Base-by-base conservation (phyloP, 2,329 filamentous ascomycete genomes). In the Trichoderma oligosporum region DNA sequence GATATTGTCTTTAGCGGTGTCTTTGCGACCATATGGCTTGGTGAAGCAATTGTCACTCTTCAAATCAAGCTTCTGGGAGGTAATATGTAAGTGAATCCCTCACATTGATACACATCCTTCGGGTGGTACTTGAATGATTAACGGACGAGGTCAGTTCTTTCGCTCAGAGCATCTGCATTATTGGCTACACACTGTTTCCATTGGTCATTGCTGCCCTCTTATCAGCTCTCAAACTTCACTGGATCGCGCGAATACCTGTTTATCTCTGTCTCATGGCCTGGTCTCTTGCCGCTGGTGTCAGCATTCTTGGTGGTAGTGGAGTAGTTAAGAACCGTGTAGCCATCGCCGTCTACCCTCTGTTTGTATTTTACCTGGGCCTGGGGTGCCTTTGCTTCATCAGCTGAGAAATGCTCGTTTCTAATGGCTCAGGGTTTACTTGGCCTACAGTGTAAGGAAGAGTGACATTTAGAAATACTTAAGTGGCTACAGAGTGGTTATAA, bases 321-420 rank as follows among this genome's bases (percentile, higher is more conserved):
- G 93, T 99, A 42, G 87, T 99, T 62, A 92, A 92, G 77, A 97
- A 97, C 74, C 82, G 94, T 48, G 92, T 97, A 46, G 90, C 87
- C 22, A 86, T 99, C 68, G 94, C 94, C 16, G 91, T 99, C 20
- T 99, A 95, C 70, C 94, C 94, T 57, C 78, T 99, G 53, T 88
- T 97, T 70, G 88, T 97, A 47, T 99, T 97, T 74, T 99, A 99
- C 73, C 78, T 97, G 58, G 89, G 89, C 31, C 78, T 99, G 64
- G 93, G 92, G 53, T 97, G 91, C 71, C 82, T 99, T 60, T 99
- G 94, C 80, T 97, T 97, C 73, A 96, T 99, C 71, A 97, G 91
- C 76, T 96, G 83, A 64, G 22, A 18, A 42, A 18, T 22, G 9
- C 8, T 25, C 11, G 31, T n/a, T n/a, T n/a, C n/a, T n/a, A n/a